phyloP scores from a whole-genome alignment of 2,329 filamentous ascomycete species.

The Aurifilum marmelostoma region DNA sequence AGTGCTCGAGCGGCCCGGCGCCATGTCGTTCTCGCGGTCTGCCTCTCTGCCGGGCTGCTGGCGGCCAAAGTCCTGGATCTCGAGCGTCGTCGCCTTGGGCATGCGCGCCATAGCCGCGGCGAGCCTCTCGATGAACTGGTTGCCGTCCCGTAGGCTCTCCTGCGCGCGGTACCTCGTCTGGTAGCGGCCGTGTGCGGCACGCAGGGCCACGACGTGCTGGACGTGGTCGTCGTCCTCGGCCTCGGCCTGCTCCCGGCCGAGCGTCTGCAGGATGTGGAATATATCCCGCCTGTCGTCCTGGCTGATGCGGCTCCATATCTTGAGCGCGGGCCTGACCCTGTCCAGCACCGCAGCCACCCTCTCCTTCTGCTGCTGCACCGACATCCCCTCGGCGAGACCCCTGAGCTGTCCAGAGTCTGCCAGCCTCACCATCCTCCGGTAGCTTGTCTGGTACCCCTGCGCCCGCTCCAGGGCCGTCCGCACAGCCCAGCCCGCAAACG shows the following conservation, averaged over 20 bases:
- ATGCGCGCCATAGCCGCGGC: constrained; percentile 20
- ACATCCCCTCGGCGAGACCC: neutral
- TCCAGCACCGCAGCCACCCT: constrained; percentile 2
- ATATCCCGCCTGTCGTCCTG: too few species aligned
- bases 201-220: neutral
- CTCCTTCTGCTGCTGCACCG: neutral
- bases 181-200: constrained; percentile 20
- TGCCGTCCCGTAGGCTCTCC: constrained; percentile 10
- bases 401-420: neutral
- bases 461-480: constrained; percentile 4
- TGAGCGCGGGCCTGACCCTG: constrained; percentile 16
- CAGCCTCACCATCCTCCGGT: neutral
- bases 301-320: constrained; percentile 16
- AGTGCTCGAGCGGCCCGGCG: neutral
- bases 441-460: constrained; percentile 6
- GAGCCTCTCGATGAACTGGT: constrained; percentile 17
- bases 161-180: constrained; percentile 17
- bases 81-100: constrained; percentile 18
- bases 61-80: constrained; percentile 18
- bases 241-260: too few species aligned
- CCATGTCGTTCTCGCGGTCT: too few species aligned
- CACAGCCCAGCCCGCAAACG: constrained; percentile 20
- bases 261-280: too few species aligned
- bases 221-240: too few species aligned
- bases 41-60: neutral